Evolutionary conservation across 352 stramenopile genomes (phyloP).

Genomic region (Thraustochytrium striatum): DNA sequence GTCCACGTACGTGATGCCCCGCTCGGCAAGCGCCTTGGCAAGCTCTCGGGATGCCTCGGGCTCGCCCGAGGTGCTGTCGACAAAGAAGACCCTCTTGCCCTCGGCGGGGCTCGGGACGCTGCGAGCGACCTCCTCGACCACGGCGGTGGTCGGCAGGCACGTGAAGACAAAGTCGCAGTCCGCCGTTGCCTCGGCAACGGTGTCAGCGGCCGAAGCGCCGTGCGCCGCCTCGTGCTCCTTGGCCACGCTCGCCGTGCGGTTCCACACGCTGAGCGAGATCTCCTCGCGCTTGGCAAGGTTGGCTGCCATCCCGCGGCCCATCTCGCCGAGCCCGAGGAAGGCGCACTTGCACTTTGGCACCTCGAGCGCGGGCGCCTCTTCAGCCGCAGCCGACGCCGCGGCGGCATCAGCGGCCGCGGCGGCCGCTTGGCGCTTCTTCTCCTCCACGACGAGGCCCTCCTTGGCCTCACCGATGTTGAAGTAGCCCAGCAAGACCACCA

Average conservation of each 20-base stretch:
- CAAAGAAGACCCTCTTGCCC: not conserved
- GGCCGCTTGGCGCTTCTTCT: no score
- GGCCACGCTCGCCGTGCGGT: not conserved
- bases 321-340: conserved; percentile 3
- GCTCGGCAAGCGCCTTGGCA: conserved; percentile 1
- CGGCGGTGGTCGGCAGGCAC: conserved; percentile 4
- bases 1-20: conserved; percentile 50
- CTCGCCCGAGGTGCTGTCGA: conserved; percentile 14
- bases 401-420: no score
- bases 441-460: conserved; percentile 19
- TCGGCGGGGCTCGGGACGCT: not conserved
- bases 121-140: conserved; percentile 3
- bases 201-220: not conserved
- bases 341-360: conserved; percentile 23
- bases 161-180: conserved; percentile 24
- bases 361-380: no score
- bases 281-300: not conserved
- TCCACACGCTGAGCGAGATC: conserved; percentile 10
- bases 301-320: conserved; percentile 9
- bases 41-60: conserved; percentile 5
- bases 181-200: not conserved
- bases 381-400: not conserved
- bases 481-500: not conserved
- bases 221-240: conserved; percentile 5
- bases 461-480: conserved; percentile 21